Conservation (phyloP, 345 rosid genomes). For the Populus tremula region DNA sequence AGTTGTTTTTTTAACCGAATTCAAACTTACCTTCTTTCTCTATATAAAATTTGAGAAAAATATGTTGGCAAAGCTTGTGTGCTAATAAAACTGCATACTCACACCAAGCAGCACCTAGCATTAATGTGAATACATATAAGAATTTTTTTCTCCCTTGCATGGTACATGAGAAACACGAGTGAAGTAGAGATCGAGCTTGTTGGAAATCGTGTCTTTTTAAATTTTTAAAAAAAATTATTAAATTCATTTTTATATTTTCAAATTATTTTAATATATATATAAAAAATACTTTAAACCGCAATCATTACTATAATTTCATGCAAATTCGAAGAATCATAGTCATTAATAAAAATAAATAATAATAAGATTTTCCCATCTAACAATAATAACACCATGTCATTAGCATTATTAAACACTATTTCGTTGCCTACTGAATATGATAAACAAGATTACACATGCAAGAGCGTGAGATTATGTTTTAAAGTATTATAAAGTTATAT, state of each 20-base stretch:
- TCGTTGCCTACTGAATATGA: background rate
- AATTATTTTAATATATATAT: too few relatives aligned
- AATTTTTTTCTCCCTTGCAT: background rate
- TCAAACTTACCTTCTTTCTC: constrained; percentile 17
- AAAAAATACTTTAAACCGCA: too few relatives aligned
- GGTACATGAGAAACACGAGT: background rate
- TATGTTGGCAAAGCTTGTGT: background rate
- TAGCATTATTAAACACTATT: background rate
- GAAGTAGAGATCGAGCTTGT: background rate
- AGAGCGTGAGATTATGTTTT: background rate
- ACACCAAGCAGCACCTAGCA: background rate
- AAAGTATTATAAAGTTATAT: too few relatives aligned
- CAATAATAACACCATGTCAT: background rate
- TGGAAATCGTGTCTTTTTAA: too few relatives aligned
- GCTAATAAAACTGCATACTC: background rate
- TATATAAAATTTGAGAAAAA: background rate
- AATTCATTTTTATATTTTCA: too few relatives aligned
- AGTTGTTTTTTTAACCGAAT: constrained; percentile 2
- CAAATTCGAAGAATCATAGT: too few relatives aligned
- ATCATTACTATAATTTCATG: too few relatives aligned
- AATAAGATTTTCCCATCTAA: background rate
- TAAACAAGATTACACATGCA: background rate
- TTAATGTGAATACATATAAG: too few relatives aligned
- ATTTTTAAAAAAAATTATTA: too few relatives aligned
- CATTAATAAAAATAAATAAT: too few relatives aligned